A percentile compares a stretch with the other conserved stretches of the same genome.
Conservation (phyloP, 768 basidiomycete genomes). For the Rhodocollybia butyracea region DNA sequence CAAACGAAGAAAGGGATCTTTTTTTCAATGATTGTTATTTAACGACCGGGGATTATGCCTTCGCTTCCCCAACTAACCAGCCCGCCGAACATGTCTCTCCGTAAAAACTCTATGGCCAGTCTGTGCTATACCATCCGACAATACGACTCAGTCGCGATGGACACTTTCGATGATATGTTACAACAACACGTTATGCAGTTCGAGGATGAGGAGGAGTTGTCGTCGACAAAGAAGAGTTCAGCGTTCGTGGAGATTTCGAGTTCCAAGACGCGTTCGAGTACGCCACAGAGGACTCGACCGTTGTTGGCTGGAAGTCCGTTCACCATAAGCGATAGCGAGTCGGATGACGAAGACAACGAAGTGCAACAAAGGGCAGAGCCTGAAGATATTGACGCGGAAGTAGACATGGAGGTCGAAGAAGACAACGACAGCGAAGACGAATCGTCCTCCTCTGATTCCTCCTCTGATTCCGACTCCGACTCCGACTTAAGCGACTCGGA, state of each 20-base stretch:
- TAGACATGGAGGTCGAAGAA: background rate
- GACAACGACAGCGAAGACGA: background rate
- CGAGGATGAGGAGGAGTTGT: background rate
- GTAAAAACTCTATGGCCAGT: constrained; percentile 2
- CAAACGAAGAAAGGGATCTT: too few species aligned
- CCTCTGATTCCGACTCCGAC: constrained; percentile 21
- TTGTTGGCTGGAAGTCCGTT: background rate
- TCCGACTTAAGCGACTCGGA: constrained; percentile 14
- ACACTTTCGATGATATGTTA: background rate
- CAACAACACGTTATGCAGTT: background rate
- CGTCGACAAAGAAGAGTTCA: background rate
- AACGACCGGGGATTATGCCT: too few species aligned
- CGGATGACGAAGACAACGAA: too few species aligned
- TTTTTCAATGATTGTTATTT: too few species aligned
- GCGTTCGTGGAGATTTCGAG: background rate
- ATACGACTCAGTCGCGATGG: background rate
- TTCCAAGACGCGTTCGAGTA: too few species aligned
- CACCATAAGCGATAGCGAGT: too few species aligned
- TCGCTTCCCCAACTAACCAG: too few species aligned
- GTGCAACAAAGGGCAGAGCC: background rate
- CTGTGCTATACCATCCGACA: constrained; percentile 4
- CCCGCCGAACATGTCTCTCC: background rate
- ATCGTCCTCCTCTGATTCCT: constrained; percentile 12
- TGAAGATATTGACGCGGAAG: background rate
- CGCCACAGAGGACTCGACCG: too few species aligned